Evolutionary conservation across 176 grass and related monocot genomes (phyloP).

Genomic region (Rhynchospora pubera): DNA sequence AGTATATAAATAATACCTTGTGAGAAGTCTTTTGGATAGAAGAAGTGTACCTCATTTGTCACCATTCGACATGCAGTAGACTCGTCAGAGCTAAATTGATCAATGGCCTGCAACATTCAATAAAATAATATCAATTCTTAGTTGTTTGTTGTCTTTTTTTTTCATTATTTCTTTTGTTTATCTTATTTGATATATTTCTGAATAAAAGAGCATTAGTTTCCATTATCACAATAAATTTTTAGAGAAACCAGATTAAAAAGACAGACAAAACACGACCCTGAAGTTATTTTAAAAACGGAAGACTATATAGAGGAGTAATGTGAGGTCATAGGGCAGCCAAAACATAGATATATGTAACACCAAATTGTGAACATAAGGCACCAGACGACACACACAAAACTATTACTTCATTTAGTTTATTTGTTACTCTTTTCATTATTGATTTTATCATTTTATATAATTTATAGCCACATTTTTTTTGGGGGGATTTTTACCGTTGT

Average conservation of each 20-base stretch:
- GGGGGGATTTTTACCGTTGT: background rate
- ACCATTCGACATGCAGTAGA: slow-evolving; percentile 69
- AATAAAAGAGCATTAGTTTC: background rate
- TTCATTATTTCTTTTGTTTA: background rate
- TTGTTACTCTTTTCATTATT: background rate
- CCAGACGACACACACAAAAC: background rate
- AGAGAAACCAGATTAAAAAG: background rate
- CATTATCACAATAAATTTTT: background rate
- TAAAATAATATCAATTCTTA: slow-evolving; percentile 30
- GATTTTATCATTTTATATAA: background rate
- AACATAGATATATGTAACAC: background rate
- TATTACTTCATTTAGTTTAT: background rate
- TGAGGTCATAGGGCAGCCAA: background rate
- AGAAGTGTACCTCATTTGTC: slow-evolving; percentile 86
- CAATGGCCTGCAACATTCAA: slow-evolving; percentile 62
- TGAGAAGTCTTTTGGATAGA: slow-evolving; percentile 73
- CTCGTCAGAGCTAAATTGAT: slow-evolving; percentile 76
- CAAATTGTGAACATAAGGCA: background rate
- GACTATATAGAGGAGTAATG: background rate
- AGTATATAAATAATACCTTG: slow-evolving; percentile 60
- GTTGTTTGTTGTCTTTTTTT: slow-evolving; percentile 8
- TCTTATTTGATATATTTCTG: slow-evolving; percentile 18
- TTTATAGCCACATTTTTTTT: background rate
- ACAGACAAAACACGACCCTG: background rate
- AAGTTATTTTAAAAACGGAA: background rate